Evolutionary conservation across 177 flowering plant species (phyloP), one percentile per base, ranked within the genome.

Genomic region (Telopea speciosissima): DNA sequence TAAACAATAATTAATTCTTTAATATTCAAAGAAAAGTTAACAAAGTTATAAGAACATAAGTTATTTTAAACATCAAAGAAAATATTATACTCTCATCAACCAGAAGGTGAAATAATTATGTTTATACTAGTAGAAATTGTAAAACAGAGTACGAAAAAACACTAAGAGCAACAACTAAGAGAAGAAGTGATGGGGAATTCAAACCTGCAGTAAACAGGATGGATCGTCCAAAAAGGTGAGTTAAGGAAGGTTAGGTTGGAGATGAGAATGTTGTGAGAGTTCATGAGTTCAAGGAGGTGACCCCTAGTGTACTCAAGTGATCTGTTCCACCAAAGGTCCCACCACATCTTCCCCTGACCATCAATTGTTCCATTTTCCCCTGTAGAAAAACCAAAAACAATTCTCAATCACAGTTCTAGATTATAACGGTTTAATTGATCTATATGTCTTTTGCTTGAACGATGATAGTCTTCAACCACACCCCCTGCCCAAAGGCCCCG

Each of bases 321-420:
- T 77, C 86, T 87, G 75, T 95, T 95, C 97, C 97, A 90, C 99
- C 99, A 95, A 59, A 91, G 79, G 1, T 95, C 93, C 99, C 99
- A 36, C 40, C 40, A 36, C 40, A 36, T 49, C 54, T 49, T 16
- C 13, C 19, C 14, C 19, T 1, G 19, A 49, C 54, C 54, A 12
- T 12, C 54, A 13, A 49, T 49, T 1, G 54, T 12, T 13, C 19
- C 14, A 12, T 16, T 49, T 49, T 49, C 4, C 1, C 54, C 14
- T 49, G 54, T 12, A 12, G 54, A 16, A 49, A 16, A 49, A 12
- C 19, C 54, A 12, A 49, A 49, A 36, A 36, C 40, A 36, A 36
- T 8, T 8, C 40, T 36, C 40, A 36, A 8, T 36, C 6, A 1
- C 5, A 36, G 40, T 36, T 5, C 40, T 36, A 36, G 40, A 36